phyloP scores from a whole-genome alignment of 2,329 filamentous ascomycete genomes.

The Coniochaeta hoffmannii region DNA sequence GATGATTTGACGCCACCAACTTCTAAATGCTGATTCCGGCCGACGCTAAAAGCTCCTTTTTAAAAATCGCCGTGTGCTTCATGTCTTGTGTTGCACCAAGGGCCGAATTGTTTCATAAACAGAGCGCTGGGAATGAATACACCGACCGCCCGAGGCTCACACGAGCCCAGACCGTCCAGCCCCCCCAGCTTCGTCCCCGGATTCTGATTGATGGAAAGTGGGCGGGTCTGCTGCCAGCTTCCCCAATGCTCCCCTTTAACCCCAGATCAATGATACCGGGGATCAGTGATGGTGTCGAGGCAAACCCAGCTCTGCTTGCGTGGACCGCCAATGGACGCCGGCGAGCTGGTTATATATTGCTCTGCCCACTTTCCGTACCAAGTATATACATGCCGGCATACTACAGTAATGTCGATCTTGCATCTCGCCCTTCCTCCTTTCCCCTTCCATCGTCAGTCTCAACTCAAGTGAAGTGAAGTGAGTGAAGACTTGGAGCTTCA shows the following conservation, averaged over 20 bases:
- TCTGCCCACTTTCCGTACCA: not conserved
- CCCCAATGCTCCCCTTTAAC: not conserved
- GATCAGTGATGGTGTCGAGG: not conserved
- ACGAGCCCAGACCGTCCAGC: not conserved
- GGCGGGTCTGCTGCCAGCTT: not conserved
- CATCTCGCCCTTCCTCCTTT: not conserved
- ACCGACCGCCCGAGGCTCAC: not conserved
- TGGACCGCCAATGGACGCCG: not conserved
- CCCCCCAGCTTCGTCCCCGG: not conserved
- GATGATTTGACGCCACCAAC: not conserved
- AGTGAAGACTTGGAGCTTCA: not conserved
- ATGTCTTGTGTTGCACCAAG: not conserved
- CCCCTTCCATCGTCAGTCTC: not conserved
- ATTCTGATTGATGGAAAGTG: not conserved
- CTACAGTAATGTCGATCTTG: not conserved
- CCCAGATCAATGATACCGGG: not conserved
- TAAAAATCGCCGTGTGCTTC: not conserved
- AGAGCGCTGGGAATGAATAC: not conserved
- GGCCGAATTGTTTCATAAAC: not conserved
- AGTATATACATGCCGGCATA: not conserved
- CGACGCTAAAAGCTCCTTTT: not conserved
- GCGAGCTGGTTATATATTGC: not conserved
- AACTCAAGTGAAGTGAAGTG: not conserved
- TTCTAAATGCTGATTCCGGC: not conserved
- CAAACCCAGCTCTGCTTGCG: not conserved